Base-by-base conservation (phyloP, 306 rosid genomes). In the Sindora glabra region DNA sequence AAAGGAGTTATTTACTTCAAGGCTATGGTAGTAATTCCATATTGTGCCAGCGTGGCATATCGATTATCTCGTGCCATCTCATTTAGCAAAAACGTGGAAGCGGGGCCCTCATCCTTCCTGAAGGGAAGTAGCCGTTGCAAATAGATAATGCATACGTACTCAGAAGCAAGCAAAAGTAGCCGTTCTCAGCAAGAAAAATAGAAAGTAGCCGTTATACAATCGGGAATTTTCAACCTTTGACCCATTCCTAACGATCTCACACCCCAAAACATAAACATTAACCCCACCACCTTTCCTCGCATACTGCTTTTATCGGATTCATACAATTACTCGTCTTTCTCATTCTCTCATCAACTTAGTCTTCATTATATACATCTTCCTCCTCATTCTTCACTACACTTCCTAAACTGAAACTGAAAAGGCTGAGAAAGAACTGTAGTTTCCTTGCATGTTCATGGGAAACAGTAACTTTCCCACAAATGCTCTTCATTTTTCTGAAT, bases 201-300 rank as follows among this genome's bases (percentile, higher is more conserved):
- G n/a, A 77, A 89, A 77, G 76, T 86, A 89, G 95, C 95, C 95
- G 97, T 89, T 89, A 46, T 22, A n/a, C 16, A 77, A 38, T 59
- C 73, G 65, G 53, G 55, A 68, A 64, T 13, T 54, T 67, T 59
- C 58, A 67, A 59, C 39, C 62, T 59, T 74, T 69, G 89, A 81
- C 79, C 76, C 82, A 71, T 75, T 75, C 48, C 62, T 42, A 24
- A 69, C 59, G 66, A 61, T 24, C 36, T 53, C 53, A 63, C 36
- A 8, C 54, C 32, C 50, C 39, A 26, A 75, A 33, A n/a, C 37
- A 54, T 5, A 41, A 42, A 23, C 61, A 26, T 3, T 54, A 62
- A 68, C 64, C 65, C 67, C 71, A 50, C 73, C 53, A 17, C 30
- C 39, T 56, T 46, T 69, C 23, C 12, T 78, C 83, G 64, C 80